These are phyloP conservation scores for Monilinia vaccinii-corymbosi DNA, from an alignment of 2,329 filamentous ascomycete species.

Conservation along the genomic window DNA sequence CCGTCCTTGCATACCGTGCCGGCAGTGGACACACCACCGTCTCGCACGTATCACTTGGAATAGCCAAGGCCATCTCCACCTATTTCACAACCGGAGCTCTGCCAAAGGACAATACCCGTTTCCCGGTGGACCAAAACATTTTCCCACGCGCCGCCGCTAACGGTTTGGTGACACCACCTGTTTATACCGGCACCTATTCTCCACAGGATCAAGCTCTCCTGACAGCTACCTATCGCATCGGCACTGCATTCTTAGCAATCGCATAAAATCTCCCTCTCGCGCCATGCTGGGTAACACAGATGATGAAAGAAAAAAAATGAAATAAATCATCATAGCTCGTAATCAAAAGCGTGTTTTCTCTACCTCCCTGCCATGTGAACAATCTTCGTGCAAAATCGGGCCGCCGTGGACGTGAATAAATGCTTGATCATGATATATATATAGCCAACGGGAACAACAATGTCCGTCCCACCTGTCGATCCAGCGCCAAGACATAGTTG, in stretches of 20 bases:
- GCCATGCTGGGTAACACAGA: not conserved
- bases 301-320: too few species aligned
- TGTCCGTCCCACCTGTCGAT: not conserved
- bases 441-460: not conserved
- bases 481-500: not conserved
- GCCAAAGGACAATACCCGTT: not conserved
- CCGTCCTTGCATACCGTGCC: conserved; percentile 10
- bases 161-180: not conserved
- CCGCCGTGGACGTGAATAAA: not conserved
- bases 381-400: not conserved
- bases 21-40: conserved; percentile 12
- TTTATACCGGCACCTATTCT: not conserved
- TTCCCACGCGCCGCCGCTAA: not conserved
- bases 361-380: not conserved
- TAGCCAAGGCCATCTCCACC: not conserved
- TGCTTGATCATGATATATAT: not conserved
- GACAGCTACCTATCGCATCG: not conserved
- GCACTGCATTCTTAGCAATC: not conserved
- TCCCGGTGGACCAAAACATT: not conserved
- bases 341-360: not conserved
- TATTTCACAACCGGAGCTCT: not conserved
- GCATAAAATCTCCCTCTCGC: not conserved
- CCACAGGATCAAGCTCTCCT: not conserved
- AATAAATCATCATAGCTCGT: too few species aligned
- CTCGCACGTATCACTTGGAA: conserved; percentile 5